These are phyloP conservation scores for Colletotrichum sp. DNA, from an alignment of 2,329 filamentous ascomycete genomes.

Conservation along the genomic window DNA sequence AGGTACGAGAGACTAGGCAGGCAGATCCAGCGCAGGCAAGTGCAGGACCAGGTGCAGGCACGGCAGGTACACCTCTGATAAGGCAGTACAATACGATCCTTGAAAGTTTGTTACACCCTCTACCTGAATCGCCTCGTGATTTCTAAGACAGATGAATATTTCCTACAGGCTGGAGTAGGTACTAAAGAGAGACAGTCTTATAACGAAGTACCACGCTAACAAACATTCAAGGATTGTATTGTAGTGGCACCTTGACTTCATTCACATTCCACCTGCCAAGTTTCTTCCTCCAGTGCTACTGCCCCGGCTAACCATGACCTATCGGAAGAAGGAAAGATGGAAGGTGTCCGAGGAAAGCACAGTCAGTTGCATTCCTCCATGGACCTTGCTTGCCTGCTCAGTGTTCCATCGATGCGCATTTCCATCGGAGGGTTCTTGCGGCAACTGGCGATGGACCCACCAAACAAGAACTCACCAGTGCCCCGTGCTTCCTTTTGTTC, in stretches of 20 bases:
- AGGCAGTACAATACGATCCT: no score
- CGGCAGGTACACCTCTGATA: background rate
- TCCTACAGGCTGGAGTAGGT: no score
- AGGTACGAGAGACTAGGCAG: background rate
- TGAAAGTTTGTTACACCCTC: no score
- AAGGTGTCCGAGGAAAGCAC: background rate
- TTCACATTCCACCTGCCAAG: background rate
- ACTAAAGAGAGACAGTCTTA: no score
- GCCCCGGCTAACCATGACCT: background rate
- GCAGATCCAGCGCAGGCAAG: background rate
- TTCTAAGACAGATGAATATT: no score
- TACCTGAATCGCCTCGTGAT: no score
- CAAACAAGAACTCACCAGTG: conserved; percentile 18
- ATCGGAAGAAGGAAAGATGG: background rate
- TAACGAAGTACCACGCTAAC: no score
- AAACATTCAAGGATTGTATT: no score
- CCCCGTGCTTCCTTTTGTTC: conserved; percentile 7
- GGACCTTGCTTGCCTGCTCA: background rate
- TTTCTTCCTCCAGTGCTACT: background rate
- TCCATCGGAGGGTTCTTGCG: conserved; percentile 3
- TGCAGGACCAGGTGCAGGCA: background rate
- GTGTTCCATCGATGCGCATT: background rate
- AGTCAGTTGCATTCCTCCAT: background rate
- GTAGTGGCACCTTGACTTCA: background rate
- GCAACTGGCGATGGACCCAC: background rate